Conservation (phyloP, 225 moss, liverwort and hornwort species). For the Physcomitrellopsis africana region DNA sequence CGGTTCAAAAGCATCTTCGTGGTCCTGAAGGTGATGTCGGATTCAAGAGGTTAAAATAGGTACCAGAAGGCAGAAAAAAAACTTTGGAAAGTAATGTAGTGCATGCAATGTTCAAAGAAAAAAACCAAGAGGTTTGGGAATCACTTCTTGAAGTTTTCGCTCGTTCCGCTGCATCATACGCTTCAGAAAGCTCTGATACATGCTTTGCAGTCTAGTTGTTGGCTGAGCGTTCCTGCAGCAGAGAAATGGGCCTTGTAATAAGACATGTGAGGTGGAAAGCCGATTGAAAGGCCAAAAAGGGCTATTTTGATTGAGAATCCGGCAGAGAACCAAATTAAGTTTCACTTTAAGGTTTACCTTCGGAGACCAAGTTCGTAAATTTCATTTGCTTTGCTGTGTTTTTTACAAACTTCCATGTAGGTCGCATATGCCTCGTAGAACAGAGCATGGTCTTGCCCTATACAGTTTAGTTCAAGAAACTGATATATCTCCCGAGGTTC, state of each 20-base stretch:
- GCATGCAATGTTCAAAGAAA: background rate
- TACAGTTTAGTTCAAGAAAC: conserved; percentile 78
- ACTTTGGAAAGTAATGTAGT: background rate
- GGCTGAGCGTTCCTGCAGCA: conserved; percentile 72
- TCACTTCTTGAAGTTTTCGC: conserved; percentile 69
- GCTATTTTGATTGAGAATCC: background rate
- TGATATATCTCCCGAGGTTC: conserved; percentile 86
- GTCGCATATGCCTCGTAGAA: conserved; percentile 92
- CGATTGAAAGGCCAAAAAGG: background rate
- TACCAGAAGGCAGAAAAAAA: background rate
- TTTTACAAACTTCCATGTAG: conserved; percentile 73
- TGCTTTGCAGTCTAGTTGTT: conserved; percentile 68
- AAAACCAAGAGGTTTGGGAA: background rate
- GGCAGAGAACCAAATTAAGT: background rate
- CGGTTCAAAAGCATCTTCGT: conserved; percentile 42
- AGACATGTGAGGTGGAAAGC: background rate
- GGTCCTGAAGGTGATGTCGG: conserved; percentile 35
- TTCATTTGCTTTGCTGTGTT: conserved; percentile 73
- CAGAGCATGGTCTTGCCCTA: conserved; percentile 87
- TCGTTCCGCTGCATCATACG: conserved; percentile 82
- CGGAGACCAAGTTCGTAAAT: conserved; percentile 79
- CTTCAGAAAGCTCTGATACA: conserved; percentile 81
- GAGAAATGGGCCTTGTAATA: conserved; percentile 5
- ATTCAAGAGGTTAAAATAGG: background rate
- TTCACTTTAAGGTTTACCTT: conserved; percentile 45